A percentile compares a stretch with the other conserved stretches of the same genome.
Conservation (phyloP, 306 rosid genomes). For the Sphenostylis stenocarpa region DNA sequence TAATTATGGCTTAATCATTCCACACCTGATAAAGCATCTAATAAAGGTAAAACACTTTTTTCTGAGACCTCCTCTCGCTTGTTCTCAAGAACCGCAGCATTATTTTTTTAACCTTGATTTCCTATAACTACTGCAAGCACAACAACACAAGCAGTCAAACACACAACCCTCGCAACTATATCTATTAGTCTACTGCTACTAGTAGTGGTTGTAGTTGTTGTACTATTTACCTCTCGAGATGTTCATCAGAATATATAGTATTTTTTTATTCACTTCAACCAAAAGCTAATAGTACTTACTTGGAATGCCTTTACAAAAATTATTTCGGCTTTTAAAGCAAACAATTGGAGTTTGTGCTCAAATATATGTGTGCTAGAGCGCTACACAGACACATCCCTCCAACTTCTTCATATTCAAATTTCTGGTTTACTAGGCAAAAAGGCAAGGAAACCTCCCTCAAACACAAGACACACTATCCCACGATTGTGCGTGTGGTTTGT, state of each 20-base stretch:
- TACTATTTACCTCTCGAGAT: conserved; percentile 27
- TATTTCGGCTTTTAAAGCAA: conserved; percentile 38
- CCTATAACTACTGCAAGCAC: conserved; percentile 25
- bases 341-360: conserved; percentile 62
- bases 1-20: conserved; percentile 79
- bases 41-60: conserved; percentile 65
- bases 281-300: conserved; percentile 26
- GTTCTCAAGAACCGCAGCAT: conserved; percentile 16
- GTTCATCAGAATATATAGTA: conserved; percentile 3
- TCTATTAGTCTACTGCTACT: conserved; percentile 32
- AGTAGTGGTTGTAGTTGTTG: neutral
- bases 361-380: neutral
- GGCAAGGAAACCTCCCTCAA: conserved; percentile 37
- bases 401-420: conserved; percentile 37
- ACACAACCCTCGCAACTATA: conserved; percentile 12
- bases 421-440: conserved; percentile 47
- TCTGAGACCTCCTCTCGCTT: conserved; percentile 23
- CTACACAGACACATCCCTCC: conserved; percentile 27
- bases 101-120: conserved; percentile 31
- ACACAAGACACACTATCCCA: conserved; percentile 57
- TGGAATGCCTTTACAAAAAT: conserved; percentile 14
- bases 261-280: conserved; percentile 30
- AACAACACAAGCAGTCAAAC: conserved; percentile 29
- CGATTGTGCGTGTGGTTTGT: conserved; percentile 45
- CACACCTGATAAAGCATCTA: conserved; percentile 35